Percentiles rank a stretch among this genome's conserved stretches.
Conservation (phyloP, 257 asterid species). For the Rehmannia glutinosa region DNA sequence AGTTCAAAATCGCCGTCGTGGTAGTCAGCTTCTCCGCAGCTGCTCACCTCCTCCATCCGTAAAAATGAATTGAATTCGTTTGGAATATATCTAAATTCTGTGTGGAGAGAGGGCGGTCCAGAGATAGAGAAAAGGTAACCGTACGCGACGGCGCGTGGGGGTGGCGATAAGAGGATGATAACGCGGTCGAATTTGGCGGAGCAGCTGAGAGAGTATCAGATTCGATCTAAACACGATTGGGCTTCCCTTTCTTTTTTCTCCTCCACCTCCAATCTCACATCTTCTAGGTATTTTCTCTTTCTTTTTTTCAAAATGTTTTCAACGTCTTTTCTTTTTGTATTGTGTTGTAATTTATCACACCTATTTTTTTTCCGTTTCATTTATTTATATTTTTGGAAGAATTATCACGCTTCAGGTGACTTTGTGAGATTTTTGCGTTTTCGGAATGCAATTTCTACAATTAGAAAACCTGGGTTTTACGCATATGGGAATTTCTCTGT, state of each 20-base stretch:
- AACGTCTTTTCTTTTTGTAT: neutral
- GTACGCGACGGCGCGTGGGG: constrained; percentile 28
- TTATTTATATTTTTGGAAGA: neutral
- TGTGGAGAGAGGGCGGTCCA: constrained; percentile 6
- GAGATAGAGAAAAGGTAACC: constrained; percentile 13
- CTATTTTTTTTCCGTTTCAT: constrained; percentile 20
- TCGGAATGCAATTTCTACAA: neutral
- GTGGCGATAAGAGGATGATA: constrained; percentile 47
- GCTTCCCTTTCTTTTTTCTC: constrained; percentile 87
- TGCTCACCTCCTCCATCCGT: neutral
- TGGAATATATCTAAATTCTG: neutral
- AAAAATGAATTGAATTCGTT: neutral
- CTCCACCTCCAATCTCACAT: constrained; percentile 62
- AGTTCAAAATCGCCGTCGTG: constrained; percentile 29
- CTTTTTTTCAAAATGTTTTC: neutral
- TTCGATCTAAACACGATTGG: constrained; percentile 90
- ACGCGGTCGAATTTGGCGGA: constrained; percentile 95
- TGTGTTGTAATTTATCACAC: constrained; percentile 18
- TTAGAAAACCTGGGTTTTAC: constrained; percentile 7
- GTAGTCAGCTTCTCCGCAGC: constrained; percentile 15
- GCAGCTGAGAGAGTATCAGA: constrained; percentile 91
- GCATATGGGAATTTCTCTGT: neutral
- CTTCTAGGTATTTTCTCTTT: constrained; percentile 43
- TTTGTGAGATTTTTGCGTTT: neutral
- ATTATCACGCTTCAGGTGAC: constrained; percentile 5